Evolutionary conservation across 805 yeast species (phyloP).

Genomic region (Schwanniomyces pseudopolymorphus): DNA sequence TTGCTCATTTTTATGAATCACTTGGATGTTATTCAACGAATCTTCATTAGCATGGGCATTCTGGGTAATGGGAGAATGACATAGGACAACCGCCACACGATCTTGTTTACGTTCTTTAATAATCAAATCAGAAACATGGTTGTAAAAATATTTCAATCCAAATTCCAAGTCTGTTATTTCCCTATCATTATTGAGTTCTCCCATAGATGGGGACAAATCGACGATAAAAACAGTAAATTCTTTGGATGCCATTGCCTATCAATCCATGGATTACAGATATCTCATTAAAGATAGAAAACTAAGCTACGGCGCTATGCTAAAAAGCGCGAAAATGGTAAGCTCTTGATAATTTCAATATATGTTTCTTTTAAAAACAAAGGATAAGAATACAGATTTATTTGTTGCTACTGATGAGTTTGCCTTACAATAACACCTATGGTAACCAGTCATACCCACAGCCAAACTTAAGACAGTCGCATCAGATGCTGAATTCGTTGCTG

Average conservation of each 20-base stretch:
- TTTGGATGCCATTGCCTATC: conserved; percentile 28
- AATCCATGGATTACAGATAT: neutral
- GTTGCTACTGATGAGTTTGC: conserved; percentile 5
- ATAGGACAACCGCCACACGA: conserved; percentile 31
- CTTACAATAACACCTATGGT: conserved; percentile 3
- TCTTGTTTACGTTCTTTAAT: conserved; percentile 39
- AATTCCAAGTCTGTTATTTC: conserved; percentile 40
- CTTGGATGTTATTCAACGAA: conserved; percentile 17
- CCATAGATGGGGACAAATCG: conserved; percentile 49
- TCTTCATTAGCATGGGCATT: conserved; percentile 13
- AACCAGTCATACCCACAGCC: conserved; percentile 8
- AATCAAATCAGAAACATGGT: conserved; percentile 28
- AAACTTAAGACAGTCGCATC: neutral
- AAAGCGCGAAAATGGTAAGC: neutral
- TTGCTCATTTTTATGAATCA: conserved; percentile 16
- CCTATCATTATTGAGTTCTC: conserved; percentile 37
- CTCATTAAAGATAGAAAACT: neutral
- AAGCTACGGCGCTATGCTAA: neutral
- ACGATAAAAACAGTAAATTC: conserved; percentile 48
- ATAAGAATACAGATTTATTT: neutral
- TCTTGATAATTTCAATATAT: no score
- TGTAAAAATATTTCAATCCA: conserved; percentile 43
- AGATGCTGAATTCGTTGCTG: neutral
- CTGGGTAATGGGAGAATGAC: conserved; percentile 18
- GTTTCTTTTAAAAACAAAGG: neutral